These are phyloP conservation scores for Clonostachys byssicola DNA, from an alignment of 2,329 filamentous ascomycete genomes.

Conservation along the genomic window DNA sequence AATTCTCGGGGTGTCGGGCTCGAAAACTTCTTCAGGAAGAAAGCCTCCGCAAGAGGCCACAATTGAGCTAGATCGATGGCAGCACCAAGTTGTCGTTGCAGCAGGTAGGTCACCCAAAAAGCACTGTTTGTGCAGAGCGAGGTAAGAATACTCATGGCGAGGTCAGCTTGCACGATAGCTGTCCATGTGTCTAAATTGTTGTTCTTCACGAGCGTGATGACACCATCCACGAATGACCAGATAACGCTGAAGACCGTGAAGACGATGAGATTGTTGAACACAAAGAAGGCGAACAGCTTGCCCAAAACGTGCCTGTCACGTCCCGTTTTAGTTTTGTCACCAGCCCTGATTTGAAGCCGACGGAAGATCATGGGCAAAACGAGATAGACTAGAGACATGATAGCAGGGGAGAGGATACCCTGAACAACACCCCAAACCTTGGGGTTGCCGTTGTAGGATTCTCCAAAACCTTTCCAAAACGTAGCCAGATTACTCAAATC, in stretches of 20 bases:
- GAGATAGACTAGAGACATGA: conserved; percentile 85
- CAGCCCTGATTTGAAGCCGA: conserved; percentile 74
- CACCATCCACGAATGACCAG: conserved; percentile 67
- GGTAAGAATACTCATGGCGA: conserved; percentile 62
- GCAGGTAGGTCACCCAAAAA: conserved; percentile 91
- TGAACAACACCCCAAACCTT: conserved; percentile 82
- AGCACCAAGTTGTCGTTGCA: conserved; percentile 90
- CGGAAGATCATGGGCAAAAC: conserved; percentile 89
- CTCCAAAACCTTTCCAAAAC: conserved; percentile 74
- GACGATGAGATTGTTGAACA: conserved; percentile 94
- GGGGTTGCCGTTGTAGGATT: conserved; percentile 56
- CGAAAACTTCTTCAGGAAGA: conserved; percentile 78
- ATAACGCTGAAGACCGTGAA: conserved; percentile 88
- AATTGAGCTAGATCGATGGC: conserved; percentile 92
- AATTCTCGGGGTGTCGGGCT: conserved; percentile 85
- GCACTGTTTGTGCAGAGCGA: conserved; percentile 77
- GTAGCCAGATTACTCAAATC: conserved; percentile 76
- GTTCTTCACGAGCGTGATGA: conserved; percentile 28
- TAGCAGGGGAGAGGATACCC: conserved; percentile 82
- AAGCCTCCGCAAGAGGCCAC: conserved; percentile 79
- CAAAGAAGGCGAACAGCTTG: conserved; percentile 92
- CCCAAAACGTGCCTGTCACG: conserved; percentile 86
- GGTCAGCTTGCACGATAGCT: conserved; percentile 59
- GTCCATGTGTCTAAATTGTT: conserved; percentile 52
- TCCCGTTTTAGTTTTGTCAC: conserved; percentile 88